Evolutionary conservation across 2,329 filamentous ascomycete species (phyloP).

Genomic region (Aspergillus sp.): DNA sequence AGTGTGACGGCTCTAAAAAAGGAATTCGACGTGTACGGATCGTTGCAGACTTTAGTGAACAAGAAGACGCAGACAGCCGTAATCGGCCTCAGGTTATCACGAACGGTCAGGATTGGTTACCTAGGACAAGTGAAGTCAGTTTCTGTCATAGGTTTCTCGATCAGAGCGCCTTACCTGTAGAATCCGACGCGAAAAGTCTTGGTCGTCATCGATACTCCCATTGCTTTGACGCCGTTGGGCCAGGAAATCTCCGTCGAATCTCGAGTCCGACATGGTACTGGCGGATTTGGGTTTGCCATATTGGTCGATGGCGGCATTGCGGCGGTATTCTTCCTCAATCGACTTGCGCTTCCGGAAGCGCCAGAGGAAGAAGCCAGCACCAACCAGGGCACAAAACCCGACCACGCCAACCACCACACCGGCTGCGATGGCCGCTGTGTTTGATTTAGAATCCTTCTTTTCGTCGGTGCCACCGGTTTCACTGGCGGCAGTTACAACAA

Average conservation of each 20-base stretch:
- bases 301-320: slow-evolving; percentile 68
- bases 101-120: slow-evolving; percentile 28
- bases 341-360: slow-evolving; percentile 67
- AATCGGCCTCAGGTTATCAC: slow-evolving; percentile 6
- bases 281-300: slow-evolving; percentile 56
- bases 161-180: slow-evolving; percentile 60
- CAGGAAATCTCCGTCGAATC: slow-evolving; percentile 76
- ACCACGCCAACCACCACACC: slow-evolving; percentile 81
- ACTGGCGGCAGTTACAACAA: slow-evolving; percentile 20
- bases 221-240: slow-evolving; percentile 78
- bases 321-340: slow-evolving; percentile 75
- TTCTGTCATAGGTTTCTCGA: neutral
- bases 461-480: slow-evolving; percentile 4
- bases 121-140: slow-evolving; percentile 8
- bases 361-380: slow-evolving; percentile 64
- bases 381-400: slow-evolving; percentile 56
- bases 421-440: slow-evolving; percentile 74
- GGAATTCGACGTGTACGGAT: slow-evolving; percentile 8
- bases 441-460: slow-evolving; percentile 40
- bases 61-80: slow-evolving; percentile 1
- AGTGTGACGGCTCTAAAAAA: slow-evolving; percentile 5
- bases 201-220: slow-evolving; percentile 92
- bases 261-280: slow-evolving; percentile 67
- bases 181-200: slow-evolving; percentile 93
- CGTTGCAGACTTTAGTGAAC: slow-evolving; percentile 10